Conservation (phyloP, 2,329 filamentous ascomycete genomes). For the Colletotrichum sp. region DNA sequence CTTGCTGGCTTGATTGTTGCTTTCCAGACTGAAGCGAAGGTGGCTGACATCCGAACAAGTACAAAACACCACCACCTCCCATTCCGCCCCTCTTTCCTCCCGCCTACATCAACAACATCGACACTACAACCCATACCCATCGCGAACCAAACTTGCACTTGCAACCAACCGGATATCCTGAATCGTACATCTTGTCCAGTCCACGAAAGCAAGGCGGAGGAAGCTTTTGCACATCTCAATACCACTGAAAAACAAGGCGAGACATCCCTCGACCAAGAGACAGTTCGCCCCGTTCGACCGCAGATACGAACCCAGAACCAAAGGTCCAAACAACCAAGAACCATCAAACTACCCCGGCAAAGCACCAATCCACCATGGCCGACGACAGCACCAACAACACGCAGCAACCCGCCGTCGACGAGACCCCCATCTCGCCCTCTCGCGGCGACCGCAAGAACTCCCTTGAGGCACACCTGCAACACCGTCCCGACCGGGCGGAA, state of each 20-base stretch:
- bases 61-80: constrained; percentile 10
- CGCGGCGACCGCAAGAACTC: constrained; percentile 66
- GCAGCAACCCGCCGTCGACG: constrained; percentile 47
- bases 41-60: background rate
- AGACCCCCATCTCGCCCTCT: constrained; percentile 62
- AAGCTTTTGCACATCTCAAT: background rate
- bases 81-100: background rate
- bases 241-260: constrained; percentile 13
- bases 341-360: background rate
- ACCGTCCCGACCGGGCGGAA: constrained; percentile 76
- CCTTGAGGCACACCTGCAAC: constrained; percentile 73
- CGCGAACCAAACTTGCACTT: background rate
- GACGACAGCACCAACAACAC: constrained; percentile 26
- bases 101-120: background rate
- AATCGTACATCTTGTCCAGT: background rate
- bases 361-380: constrained; percentile 31
- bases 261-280: background rate
- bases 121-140: background rate
- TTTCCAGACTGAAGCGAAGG: background rate
- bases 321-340: background rate
- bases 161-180: background rate
- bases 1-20: background rate
- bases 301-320: constrained; percentile 1
- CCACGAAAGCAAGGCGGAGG: background rate
- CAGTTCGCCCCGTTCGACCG: background rate